Conservation (phyloP, 2,329 filamentous ascomycete genomes). For the Trematosphaeria pertusa region DNA sequence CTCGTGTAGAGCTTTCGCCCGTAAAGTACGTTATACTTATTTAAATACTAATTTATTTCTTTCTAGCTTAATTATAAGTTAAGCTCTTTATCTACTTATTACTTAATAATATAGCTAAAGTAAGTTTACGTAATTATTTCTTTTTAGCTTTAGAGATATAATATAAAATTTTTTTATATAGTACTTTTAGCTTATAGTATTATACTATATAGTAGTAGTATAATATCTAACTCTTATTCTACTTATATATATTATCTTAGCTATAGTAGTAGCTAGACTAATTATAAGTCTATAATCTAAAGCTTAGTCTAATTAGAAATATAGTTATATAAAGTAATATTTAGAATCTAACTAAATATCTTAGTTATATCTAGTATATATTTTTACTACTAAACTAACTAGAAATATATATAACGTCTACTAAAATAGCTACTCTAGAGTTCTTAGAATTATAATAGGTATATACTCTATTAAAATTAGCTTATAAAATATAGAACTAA, state of each 20-base stretch:
- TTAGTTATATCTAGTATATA: slow-evolving; percentile 15
- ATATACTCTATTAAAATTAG: slow-evolving; percentile 25
- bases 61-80: too few species aligned
- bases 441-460: slow-evolving; percentile 12
- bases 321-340: slow-evolving; percentile 22
- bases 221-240: slow-evolving; percentile 14
- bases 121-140: slow-evolving; percentile 26
- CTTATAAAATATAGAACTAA: slow-evolving; percentile 2
- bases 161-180: slow-evolving; percentile 9
- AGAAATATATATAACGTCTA: slow-evolving; percentile 12
- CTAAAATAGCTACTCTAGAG: slow-evolving; percentile 12
- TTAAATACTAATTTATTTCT: too few species aligned
- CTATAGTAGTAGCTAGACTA: slow-evolving; percentile 12
- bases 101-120: slow-evolving; percentile 27
- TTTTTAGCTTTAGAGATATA: slow-evolving; percentile 14
- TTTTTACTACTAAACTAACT: slow-evolving; percentile 17
- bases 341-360: slow-evolving; percentile 12
- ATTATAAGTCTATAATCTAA: slow-evolving; percentile 1
- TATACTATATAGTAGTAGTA: slow-evolving; percentile 1
- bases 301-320: slow-evolving; percentile 4
- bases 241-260: slow-evolving; percentile 21
- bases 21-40: too few species aligned
- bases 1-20: too few species aligned
- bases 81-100: too few species aligned
- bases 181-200: slow-evolving; percentile 11